Evolutionary conservation across 768 basidiomycete species (phyloP), one percentile per base, ranked within the genome.

Genomic region (Trametes cinnabarina): DNA sequence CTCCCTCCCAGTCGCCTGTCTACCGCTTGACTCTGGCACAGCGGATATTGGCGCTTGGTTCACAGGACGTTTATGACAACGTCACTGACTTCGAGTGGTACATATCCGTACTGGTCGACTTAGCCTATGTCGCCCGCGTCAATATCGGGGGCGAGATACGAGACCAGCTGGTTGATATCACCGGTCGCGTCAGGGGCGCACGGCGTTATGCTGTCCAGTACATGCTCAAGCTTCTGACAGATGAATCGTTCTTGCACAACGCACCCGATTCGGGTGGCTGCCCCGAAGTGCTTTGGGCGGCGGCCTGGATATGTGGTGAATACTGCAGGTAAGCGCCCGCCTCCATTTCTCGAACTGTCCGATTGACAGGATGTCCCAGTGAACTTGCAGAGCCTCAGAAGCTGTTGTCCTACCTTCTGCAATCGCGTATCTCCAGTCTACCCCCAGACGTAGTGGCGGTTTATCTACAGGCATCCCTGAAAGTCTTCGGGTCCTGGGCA

Each of bases 41-140:
- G 62, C 81, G 85, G 17, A 90, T 98, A 60, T 79, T 98, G n/a
- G 74, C 78, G n/a, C 90, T 98, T 65, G 88, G 92, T 56, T 89
- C 92, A 2, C 82, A 84, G 54, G 85, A 85, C 35, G 89, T 87
- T 20, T 98, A 96, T 69, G 86, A 87, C 51, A 89, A 94, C 66
- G 80, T 99, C 25, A 79, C 82, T 43, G 95, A 98, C 73, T 98
- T 98, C 68, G 92, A 98, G 68, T 99, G 97, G 96, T 97, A 94
- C 71, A 80, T 98, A 20, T 97, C 96, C 4, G 93, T 95, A 8
- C 84, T 98, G 26, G 83, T 98, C 44, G 94, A 98, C 68, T 78
- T 98, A 9, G 86, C 92, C 0, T 92, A 97, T 68, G 80, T 98
- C 39, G 89, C 93, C 49, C 82, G 86, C 25, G 91, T 87, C 47